Evolutionary conservation across 805 yeast species (phyloP), one percentile per base, ranked within the genome.

Genomic region (Wickerhamiella kazuoi): DNA sequence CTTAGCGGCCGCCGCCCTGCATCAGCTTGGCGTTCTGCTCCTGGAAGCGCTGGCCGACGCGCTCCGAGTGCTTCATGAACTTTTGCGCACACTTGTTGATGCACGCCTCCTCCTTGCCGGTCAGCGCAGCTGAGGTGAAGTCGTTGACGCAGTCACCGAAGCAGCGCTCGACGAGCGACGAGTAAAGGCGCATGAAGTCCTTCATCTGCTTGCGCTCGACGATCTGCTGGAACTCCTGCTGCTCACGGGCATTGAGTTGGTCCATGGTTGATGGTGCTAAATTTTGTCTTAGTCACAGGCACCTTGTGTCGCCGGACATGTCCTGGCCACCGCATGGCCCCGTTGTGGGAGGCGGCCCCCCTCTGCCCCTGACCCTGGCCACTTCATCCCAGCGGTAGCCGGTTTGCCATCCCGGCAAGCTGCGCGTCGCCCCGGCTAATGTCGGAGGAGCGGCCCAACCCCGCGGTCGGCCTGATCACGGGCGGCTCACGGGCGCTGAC

Each of bases 31-130:
- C 50, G 44, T 90, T 90, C 64, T 87, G 96, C 59, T 87, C 98
- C 65, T 87, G 97, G 87, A 90, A 90, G 65, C 97, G 77, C 64
- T 80, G 87, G 34, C 98, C 99, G 42, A 90, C 94, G 61, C 99
- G 78, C 67, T 90, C 98, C 62, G 87, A 76, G 69, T 87, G 97
- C 61, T 90, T 90, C 67, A 90, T 72, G 74, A 90, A 90, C 69
- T 90, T 90, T 63, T 87, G 97, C 37, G 95, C 79, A 62, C 99
- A 90, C 62, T 79, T 80, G 68, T 74, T 67, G 46, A 90, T 72
- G 65, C 99, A 90, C 20, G 74, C 54, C 48, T 74, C 75, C 63
- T 90, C 99, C 67, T 79, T 82, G 54, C 74, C 61, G 46, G 94
- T 76, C 57, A 90, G 71, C 56, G 75, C 74, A 57, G 78, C 76